Conservation (phyloP, 2,329 filamentous ascomycete species). For the Aspergillus fijiensis region DNA sequence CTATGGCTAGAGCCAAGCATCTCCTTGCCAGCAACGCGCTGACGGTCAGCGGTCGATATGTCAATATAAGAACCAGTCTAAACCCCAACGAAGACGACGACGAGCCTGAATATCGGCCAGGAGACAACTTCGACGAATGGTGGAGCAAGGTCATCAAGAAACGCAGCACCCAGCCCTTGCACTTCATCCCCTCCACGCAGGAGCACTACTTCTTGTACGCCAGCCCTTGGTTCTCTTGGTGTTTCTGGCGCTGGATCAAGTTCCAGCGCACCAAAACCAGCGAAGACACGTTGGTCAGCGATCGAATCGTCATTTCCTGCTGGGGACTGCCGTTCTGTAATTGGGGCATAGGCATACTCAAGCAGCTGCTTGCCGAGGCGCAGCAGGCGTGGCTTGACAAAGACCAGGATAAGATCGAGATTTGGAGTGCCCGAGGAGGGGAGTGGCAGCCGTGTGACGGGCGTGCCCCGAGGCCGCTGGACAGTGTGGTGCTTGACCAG, state of each 20-base stretch:
- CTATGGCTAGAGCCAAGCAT: neutral
- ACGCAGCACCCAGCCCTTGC: neutral
- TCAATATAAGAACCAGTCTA: neutral
- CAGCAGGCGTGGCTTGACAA: neutral
- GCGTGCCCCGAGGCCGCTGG: neutral
- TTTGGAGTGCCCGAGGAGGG: neutral
- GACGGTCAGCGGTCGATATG: neutral
- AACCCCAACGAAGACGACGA: neutral
- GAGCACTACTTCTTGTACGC: neutral
- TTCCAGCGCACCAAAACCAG: neutral
- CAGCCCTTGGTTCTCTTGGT: neutral
- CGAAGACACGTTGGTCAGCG: neutral
- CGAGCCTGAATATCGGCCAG: neutral
- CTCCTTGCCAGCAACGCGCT: neutral
- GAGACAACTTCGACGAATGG: neutral
- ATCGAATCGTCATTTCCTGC: neutral
- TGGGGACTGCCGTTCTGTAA: neutral
- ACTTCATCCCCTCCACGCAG: neutral
- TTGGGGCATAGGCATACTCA: neutral
- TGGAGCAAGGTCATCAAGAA: neutral
- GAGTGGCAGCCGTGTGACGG: neutral
- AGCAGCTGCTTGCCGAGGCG: neutral
- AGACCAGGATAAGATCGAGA: neutral
- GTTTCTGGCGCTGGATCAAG: neutral
- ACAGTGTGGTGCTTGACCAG: conserved; percentile 70